A percentile compares a stretch with the other conserved stretches of the same genome.
Evolutionary conservation across 1,284 basidiomycete genomes (phyloP).

Genomic region (Phylloboletellus chloephorus): DNA sequence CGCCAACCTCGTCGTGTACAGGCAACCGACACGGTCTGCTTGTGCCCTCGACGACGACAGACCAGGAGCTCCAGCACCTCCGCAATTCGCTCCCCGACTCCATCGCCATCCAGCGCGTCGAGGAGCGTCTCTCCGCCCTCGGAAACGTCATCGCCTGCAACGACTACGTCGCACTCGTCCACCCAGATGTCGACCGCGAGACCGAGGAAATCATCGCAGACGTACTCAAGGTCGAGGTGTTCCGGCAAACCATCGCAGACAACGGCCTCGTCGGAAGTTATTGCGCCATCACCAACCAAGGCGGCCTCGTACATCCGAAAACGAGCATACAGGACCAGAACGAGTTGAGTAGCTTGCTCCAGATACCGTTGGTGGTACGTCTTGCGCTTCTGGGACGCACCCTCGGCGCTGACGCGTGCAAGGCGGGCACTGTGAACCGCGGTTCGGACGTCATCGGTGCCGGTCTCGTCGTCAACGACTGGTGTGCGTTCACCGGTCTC

Average conservation of each 20-base stretch:
- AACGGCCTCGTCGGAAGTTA: conserved; percentile 98
- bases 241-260: conserved; percentile 94
- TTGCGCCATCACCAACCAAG: conserved; percentile 92
- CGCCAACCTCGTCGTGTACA: conserved; percentile 22
- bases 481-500: conserved; percentile 95
- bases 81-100: conserved; percentile 93
- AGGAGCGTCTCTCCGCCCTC: conserved; percentile 93
- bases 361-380: conserved; percentile 90
- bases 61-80: conserved; percentile 97
- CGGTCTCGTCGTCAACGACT: conserved; percentile 97
- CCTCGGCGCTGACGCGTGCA: conserved; percentile 2
- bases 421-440: conserved; percentile 98
- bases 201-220: conserved; percentile 99
- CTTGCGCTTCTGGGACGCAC: neutral
- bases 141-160: conserved; percentile 99
- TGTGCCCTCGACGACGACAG: conserved; percentile 92
- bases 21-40: conserved; percentile 95
- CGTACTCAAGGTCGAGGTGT: conserved; percentile 98
- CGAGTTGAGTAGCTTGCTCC: conserved; percentile 90
- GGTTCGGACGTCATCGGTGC: conserved; percentile 98
- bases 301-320: conserved; percentile 95
- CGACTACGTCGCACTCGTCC: conserved; percentile 95
- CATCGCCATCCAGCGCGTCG: conserved; percentile 92
- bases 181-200: conserved; percentile 96
- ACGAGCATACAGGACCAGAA: conserved; percentile 97